Conservation (phyloP, 169 alveolate species). For the Plasmodium cynomolgi region DNA sequence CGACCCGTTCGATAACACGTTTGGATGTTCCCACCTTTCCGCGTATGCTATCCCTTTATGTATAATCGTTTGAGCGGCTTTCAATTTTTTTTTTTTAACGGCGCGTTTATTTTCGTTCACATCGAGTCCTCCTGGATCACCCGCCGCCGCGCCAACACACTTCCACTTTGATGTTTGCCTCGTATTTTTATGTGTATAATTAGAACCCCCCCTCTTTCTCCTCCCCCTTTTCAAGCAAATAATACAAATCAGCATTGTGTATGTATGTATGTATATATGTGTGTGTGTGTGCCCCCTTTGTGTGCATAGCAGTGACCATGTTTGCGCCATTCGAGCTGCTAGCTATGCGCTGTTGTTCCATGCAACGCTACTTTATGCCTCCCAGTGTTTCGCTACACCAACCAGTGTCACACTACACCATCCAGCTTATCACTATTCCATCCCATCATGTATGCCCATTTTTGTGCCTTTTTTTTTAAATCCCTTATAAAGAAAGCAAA, state of each 20-base stretch:
- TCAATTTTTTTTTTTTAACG: not conserved
- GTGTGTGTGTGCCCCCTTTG: not conserved
- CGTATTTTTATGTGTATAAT: slow-evolving; percentile 27
- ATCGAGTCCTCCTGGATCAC: not conserved
- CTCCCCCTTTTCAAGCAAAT: not conserved
- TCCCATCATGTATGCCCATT: not conserved
- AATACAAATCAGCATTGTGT: not conserved
- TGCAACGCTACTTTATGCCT: not conserved
- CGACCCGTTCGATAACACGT: not conserved
- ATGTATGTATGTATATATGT: not conserved
- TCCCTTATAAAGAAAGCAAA: slow-evolving; percentile 13
- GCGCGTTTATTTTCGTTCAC: not conserved
- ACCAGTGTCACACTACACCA: not conserved
- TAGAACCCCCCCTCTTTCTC: not conserved
- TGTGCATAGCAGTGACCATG: not conserved
- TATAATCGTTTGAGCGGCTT: not conserved
- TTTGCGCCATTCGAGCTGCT: not conserved
- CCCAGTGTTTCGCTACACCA: not conserved
- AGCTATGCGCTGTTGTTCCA: not conserved
- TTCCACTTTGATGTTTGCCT: slow-evolving; percentile 21
- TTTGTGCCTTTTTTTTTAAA: not conserved
- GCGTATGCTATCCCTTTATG: not conserved
- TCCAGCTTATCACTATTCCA: too few species aligned
- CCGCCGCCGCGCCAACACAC: not conserved
- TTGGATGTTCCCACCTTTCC: not conserved